Conservation (phyloP, 1,284 basidiomycete genomes). For the Volvariella surrecta region DNA sequence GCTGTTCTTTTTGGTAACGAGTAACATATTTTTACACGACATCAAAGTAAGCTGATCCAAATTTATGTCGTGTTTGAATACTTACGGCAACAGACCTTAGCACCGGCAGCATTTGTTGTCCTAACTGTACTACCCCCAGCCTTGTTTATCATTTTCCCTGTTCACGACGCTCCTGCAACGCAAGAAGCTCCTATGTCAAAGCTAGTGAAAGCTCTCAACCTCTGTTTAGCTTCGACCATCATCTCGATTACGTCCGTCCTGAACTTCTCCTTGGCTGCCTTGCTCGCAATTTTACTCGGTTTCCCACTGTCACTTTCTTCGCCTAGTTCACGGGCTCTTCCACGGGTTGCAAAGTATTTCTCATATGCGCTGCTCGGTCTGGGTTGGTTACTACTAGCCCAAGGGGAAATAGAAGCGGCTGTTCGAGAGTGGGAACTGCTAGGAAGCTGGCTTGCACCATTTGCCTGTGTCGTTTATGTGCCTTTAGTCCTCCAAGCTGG, state of each 20-base stretch:
- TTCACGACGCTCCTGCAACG: slow-evolving; percentile 8
- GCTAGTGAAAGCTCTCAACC: slow-evolving; percentile 56
- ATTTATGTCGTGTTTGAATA: slow-evolving; percentile 4
- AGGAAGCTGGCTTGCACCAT: slow-evolving; percentile 68
- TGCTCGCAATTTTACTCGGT: slow-evolving; percentile 55
- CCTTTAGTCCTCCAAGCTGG: slow-evolving; percentile 64
- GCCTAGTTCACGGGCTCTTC: slow-evolving; percentile 14
- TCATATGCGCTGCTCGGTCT: slow-evolving; percentile 40
- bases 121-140: slow-evolving; percentile 21
- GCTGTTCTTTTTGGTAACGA: slow-evolving; percentile 38
- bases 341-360: slow-evolving; percentile 29
- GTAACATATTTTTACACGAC: slow-evolving; percentile 30
- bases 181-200: neutral
- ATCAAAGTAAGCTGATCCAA: slow-evolving; percentile 23
- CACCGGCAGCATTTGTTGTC: slow-evolving; percentile 20
- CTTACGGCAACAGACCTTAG: slow-evolving; percentile 13
- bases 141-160: slow-evolving; percentile 5
- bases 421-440: slow-evolving; percentile 67
- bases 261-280: slow-evolving; percentile 81
- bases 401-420: slow-evolving; percentile 34
- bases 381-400: slow-evolving; percentile 46
- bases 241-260: slow-evolving; percentile 81
- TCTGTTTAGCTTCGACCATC: slow-evolving; percentile 74
- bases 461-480: slow-evolving; percentile 62
- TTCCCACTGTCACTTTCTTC: slow-evolving; percentile 48